Percentiles rank a stretch among this genome's conserved stretches.
Evolutionary conservation across 1,139 yeast genomes (phyloP).

Genomic region (Komagataea norvegica): DNA sequence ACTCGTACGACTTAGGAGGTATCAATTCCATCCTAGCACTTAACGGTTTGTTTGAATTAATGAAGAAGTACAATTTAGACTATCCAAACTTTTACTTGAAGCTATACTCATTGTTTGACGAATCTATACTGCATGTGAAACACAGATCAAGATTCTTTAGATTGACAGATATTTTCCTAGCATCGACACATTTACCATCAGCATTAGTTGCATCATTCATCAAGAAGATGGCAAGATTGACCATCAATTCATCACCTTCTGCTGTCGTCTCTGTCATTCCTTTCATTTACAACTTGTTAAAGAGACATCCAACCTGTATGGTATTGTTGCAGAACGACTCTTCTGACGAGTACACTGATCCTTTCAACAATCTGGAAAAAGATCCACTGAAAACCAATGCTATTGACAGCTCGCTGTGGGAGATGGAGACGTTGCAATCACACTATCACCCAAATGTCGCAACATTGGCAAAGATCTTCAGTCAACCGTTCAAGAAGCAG

Average conservation of each 20-base stretch:
- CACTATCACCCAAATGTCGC: slow-evolving; percentile 97
- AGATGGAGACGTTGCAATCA: slow-evolving; percentile 69
- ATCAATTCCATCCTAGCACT: slow-evolving; percentile 75
- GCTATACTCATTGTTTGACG: slow-evolving; percentile 74
- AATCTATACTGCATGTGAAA: slow-evolving; percentile 67
- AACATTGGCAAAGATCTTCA: slow-evolving; percentile 79
- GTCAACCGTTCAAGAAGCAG: slow-evolving; percentile 86
- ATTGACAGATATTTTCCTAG: slow-evolving; percentile 74
- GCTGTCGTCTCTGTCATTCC: slow-evolving; percentile 87
- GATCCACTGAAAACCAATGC: slow-evolving; percentile 83
- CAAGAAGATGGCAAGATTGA: slow-evolving; percentile 70
- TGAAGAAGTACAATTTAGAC: slow-evolving; percentile 78
- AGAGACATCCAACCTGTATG: slow-evolving; percentile 94
- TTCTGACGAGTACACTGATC: slow-evolving; percentile 48
- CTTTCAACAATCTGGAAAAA: slow-evolving; percentile 55
- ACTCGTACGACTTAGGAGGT: slow-evolving; percentile 68
- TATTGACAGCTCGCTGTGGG: slow-evolving; percentile 87
- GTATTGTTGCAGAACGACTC: slow-evolving; percentile 59
- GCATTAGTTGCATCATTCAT: slow-evolving; percentile 84
- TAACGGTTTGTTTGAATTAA: slow-evolving; percentile 82
- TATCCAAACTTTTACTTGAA: slow-evolving; percentile 88
- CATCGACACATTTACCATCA: slow-evolving; percentile 86
- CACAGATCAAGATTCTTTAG: slow-evolving; percentile 87
- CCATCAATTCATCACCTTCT: slow-evolving; percentile 80
- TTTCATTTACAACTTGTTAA: slow-evolving; percentile 82